Evolutionary conservation across 2,329 filamentous ascomycete genomes (phyloP).

Genomic region (Rugonectria rugulosa): DNA sequence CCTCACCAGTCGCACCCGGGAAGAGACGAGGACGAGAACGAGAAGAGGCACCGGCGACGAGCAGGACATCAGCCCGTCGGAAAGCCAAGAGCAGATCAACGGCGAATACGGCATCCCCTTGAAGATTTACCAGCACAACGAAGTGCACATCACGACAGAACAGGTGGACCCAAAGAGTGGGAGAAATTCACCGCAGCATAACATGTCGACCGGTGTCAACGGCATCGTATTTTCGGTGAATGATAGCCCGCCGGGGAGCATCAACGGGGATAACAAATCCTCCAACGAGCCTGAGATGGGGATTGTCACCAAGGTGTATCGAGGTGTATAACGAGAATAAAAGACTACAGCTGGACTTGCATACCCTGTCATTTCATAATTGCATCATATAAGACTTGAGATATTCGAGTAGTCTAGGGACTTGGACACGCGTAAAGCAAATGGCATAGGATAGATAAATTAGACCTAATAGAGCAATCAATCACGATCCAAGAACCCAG

Average conservation of each 20-base stretch:
- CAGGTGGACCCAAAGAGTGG: slow-evolving; percentile 1
- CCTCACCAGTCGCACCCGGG: slow-evolving; percentile 32
- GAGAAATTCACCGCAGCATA: slow-evolving; percentile 7
- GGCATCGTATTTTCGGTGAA: slow-evolving; percentile 3
- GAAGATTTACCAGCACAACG: slow-evolving; percentile 49
- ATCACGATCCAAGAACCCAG: no score
- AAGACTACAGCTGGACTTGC: background rate
- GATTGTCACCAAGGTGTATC: slow-evolving; percentile 38
- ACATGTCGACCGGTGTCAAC: background rate
- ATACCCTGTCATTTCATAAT: background rate
- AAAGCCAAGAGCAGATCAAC: slow-evolving; percentile 50
- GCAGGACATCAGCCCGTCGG: slow-evolving; percentile 34
- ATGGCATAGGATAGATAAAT: no score
- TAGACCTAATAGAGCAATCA: no score
- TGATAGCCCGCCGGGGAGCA: slow-evolving; percentile 6
- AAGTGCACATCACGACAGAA: slow-evolving; percentile 41
- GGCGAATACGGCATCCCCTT: slow-evolving; percentile 41
- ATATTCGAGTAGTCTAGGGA: no score
- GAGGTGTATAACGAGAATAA: slow-evolving; percentile 25
- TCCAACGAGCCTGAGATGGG: slow-evolving; percentile 32
- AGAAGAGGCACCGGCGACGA: slow-evolving; percentile 21
- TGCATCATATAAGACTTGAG: no score
- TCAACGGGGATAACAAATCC: slow-evolving; percentile 18
- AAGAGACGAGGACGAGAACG: slow-evolving; percentile 18
- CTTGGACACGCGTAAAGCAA: no score